A percentile compares a stretch with the other conserved stretches of the same genome.
phyloP scores from a whole-genome alignment of 805 yeast species.

The Zygosaccharomyces gambellarensis region DNA sequence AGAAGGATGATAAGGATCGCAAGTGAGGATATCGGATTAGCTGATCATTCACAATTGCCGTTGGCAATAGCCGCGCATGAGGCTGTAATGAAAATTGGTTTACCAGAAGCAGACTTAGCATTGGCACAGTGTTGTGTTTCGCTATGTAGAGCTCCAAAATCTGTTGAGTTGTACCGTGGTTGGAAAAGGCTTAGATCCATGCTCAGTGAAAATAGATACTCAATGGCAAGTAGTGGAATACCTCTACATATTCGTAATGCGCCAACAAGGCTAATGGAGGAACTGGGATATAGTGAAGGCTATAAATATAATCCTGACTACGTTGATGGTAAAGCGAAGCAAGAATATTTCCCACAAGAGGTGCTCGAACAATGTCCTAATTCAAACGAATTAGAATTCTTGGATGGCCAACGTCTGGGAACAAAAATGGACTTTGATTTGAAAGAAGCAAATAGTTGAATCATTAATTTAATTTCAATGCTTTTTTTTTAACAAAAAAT shows the following conservation, averaged over 20 bases:
- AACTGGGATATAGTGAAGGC: conserved; percentile 74
- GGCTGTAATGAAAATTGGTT: conserved; percentile 82
- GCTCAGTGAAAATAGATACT: conserved; percentile 47
- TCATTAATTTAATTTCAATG: not conserved
- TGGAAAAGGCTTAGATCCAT: conserved; percentile 61
- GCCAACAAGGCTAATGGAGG: conserved; percentile 87
- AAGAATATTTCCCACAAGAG: conserved; percentile 68
- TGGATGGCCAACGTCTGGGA: conserved; percentile 55
- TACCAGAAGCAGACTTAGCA: conserved; percentile 90
- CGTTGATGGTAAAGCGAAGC: conserved; percentile 65
- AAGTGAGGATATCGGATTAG: conserved; percentile 86
- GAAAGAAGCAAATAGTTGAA: not conserved
- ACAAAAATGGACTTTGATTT: conserved; percentile 41
- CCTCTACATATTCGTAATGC: conserved; percentile 90
- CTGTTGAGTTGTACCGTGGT: conserved; percentile 81
- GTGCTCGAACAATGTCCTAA: conserved; percentile 31
- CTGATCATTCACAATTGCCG: conserved; percentile 79
- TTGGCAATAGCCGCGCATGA: conserved; percentile 82
- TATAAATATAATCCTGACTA: conserved; percentile 88
- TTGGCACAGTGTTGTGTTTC: conserved; percentile 93
- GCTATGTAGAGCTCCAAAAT: conserved; percentile 77
- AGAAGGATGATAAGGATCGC: conserved; percentile 93
- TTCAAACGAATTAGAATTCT: conserved; percentile 41
- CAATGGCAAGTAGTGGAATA: conserved; percentile 46
- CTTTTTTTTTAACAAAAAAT: not conserved